These are phyloP conservation scores for Tinospora cordifolia DNA, from an alignment of 164 flowering plant genomes.

Conservation along the genomic window DNA sequence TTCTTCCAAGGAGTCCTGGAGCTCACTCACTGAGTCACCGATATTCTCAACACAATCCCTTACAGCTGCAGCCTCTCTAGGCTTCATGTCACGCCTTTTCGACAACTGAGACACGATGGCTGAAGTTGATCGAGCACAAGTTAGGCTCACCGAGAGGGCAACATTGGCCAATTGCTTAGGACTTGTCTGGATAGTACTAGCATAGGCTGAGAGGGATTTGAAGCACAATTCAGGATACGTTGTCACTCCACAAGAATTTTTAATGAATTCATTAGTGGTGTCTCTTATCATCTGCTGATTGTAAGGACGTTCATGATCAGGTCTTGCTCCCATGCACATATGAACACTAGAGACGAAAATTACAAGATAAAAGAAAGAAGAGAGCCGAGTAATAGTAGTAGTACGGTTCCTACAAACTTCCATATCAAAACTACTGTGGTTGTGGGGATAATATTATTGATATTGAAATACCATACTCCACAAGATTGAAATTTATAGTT, in stretches of 20 bases:
- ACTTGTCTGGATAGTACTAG: slow-evolving; percentile 41
- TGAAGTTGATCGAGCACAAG: slow-evolving; percentile 28
- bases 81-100: slow-evolving; percentile 29
- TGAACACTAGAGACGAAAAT: neutral
- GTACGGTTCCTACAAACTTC: neutral
- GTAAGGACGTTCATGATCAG: no score
- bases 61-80: slow-evolving; percentile 38
- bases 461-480: no score
- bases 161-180: slow-evolving; percentile 41
- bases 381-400: neutral
- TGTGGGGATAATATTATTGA: no score
- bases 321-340: slow-evolving; percentile 1
- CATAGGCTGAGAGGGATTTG: slow-evolving; percentile 39
- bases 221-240: slow-evolving; percentile 53
- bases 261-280: slow-evolving; percentile 31
- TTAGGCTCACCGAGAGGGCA: slow-evolving; percentile 47
- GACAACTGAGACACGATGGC: slow-evolving; percentile 26
- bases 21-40: slow-evolving; percentile 34
- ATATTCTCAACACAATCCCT: slow-evolving; percentile 59
- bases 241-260: slow-evolving; percentile 41
- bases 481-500: neutral
- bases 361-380: neutral
- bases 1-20: slow-evolving; percentile 38
- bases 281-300: neutral
- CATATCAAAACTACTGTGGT: neutral